Conservation (phyloP, 371 early-diverging fungal genomes). For the Choanephora cucurbitarum region DNA sequence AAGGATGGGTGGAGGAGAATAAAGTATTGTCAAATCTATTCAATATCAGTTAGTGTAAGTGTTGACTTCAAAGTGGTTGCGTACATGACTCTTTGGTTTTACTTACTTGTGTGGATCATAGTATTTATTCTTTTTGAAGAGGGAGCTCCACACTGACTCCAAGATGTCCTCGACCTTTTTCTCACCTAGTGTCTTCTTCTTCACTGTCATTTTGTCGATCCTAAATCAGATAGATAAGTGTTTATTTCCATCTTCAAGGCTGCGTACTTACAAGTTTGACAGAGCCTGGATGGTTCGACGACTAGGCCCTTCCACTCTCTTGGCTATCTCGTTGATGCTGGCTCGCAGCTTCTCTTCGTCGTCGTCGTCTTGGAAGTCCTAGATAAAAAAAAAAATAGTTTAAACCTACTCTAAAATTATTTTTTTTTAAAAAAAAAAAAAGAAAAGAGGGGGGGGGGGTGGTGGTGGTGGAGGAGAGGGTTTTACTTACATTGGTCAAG, state of each 20-base stretch:
- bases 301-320: background rate
- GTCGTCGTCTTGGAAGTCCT: background rate
- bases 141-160: background rate
- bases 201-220: background rate
- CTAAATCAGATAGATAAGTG: background rate
- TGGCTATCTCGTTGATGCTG: background rate
- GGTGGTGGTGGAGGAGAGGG: no score
- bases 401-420: background rate
- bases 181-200: background rate
- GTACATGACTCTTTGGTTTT: background rate
- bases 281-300: background rate
- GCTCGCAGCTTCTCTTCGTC: background rate
- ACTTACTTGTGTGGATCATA: background rate
- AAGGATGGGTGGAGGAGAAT: background rate
- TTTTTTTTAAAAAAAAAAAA: no score
- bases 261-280: background rate
- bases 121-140: background rate
- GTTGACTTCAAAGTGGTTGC: background rate
- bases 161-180: background rate
- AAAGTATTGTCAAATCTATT: background rate
- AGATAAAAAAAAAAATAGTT: background rate
- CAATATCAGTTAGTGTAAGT: background rate
- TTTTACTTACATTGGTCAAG: background rate
- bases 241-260: background rate
- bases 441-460: no score